Evolutionary conservation across 306 rosid genomes (phyloP).

Genomic region (Cicer yamashitae): DNA sequence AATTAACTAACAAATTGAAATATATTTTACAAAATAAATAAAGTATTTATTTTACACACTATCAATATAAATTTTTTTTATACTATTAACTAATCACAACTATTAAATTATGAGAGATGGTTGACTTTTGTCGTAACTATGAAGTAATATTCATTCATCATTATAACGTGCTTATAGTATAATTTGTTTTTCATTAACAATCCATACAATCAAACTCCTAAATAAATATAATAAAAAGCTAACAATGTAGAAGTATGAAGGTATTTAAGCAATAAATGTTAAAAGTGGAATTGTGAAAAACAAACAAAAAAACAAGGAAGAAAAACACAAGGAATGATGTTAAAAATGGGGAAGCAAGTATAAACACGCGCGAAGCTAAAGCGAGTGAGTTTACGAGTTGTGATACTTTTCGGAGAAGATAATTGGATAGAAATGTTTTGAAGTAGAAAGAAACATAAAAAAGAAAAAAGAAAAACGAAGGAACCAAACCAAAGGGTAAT

Average conservation of each 20-base stretch:
- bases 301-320: neutral
- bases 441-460: constrained; percentile 33
- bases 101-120: too few species aligned
- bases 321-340: neutral
- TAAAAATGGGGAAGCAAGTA: neutral
- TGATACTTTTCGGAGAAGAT: constrained; percentile 8
- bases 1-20: too few species aligned
- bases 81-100: too few species aligned
- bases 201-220: too few species aligned
- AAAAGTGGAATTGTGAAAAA: neutral
- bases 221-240: too few species aligned
- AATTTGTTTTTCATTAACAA: too few species aligned
- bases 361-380: constrained; percentile 8
- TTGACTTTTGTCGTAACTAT: too few species aligned
- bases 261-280: constrained; percentile 20
- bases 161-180: too few species aligned
- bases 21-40: too few species aligned
- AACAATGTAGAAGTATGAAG: neutral
- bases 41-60: too few species aligned
- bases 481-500: constrained; percentile 25
- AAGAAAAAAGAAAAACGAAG: neutral
- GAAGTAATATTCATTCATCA: too few species aligned
- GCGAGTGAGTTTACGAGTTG: constrained; percentile 11
- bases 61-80: too few species aligned
- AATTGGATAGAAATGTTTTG: constrained; percentile 23